phyloP scores from a whole-genome alignment of 768 basidiomycete genomes.

The Boletellus sp. region DNA sequence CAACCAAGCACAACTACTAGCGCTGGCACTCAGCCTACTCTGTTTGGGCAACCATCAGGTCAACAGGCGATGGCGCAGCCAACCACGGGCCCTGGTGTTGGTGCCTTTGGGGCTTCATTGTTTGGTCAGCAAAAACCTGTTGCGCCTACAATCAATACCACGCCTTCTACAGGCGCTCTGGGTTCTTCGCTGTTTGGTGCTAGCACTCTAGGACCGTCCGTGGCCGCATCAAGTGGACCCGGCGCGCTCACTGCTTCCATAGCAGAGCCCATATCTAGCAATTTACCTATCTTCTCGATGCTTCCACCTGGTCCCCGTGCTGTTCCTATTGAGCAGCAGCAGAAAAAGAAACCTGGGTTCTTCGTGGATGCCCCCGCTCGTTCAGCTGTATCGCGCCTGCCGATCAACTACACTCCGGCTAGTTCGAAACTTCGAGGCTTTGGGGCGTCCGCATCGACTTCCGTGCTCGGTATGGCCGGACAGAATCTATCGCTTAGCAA shows the following conservation, averaged over 20 bases:
- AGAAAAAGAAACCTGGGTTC: conserved; percentile 75
- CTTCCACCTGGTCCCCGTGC: conserved; percentile 69
- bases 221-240: conserved; percentile 44
- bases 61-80: conserved; percentile 41
- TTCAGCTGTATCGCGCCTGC: conserved; percentile 63
- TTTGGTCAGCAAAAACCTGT: conserved; percentile 50
- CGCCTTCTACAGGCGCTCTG: conserved; percentile 38
- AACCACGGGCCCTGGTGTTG: conserved; percentile 24
- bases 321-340: conserved; percentile 53
- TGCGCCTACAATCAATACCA: conserved; percentile 44
- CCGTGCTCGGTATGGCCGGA: conserved; percentile 30
- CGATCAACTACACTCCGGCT: conserved; percentile 60
- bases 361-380: conserved; percentile 75
- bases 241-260: conserved; percentile 79
- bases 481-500: conserved; percentile 45
- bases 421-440: conserved; percentile 72
- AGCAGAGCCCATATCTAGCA: conserved; percentile 74
- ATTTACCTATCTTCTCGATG: conserved; percentile 71
- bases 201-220: conserved; percentile 38
- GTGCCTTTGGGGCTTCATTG: conserved; percentile 40
- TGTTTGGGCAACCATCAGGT: conserved; percentile 54
- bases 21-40: conserved; percentile 26
- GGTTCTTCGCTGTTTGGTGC: conserved; percentile 41
- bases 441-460: conserved; percentile 38
- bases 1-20: conserved; percentile 36